Evolutionary conservation across 768 basidiomycete genomes (phyloP), one percentile per base, ranked within the genome.

Genomic region (Cystofilobasidium capitatum): DNA sequence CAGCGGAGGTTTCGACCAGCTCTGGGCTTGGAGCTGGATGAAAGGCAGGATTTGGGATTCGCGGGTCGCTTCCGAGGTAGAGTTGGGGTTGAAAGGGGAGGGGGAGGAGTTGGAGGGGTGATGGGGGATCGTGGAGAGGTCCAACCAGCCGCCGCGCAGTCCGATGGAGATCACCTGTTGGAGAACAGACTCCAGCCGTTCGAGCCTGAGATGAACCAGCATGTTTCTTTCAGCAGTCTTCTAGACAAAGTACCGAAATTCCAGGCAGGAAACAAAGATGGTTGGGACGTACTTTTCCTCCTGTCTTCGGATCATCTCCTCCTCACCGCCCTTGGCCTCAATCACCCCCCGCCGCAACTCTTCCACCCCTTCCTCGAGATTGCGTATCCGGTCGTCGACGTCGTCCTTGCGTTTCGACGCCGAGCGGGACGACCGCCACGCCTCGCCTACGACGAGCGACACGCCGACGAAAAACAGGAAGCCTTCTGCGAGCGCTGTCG

Each of bases 381-480:
- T 31, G 7, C 39, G 44, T 22, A 69, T n/a, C 65, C 82, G 80
- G 62, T 90, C 88, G 69, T 88, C 84, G 10, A 91, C 85, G 58
- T 78, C 79, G 70, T 86, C 87, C 54, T 88, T 79, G n/a, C 87
- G 84, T 73, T 83, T 87, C 0, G 84, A 81, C 68, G 85, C 80
- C 66, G 81, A 88, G 24, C 87, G 81, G 0, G 87, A 86, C 0
- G 83, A 81, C 0, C 89, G 86, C 82, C 83, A 91, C 29, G 85
- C 79, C 75, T 92, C 89, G 2, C 85, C 86, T 14, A 90, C 68
- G 65, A 92, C 90, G 7, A 91, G 79, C 0, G 76, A 76, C 1
- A 86, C 85, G 0, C 89, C 89, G 2, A 91, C 89, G 24, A 79
- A 74, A 73, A 91, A 91, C 3, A 91, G 81, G 71, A 91, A 91